These are phyloP conservation scores for Sparassis latifolia DNA, from an alignment of 1,284 basidiomycete species.

Conservation along the genomic window DNA sequence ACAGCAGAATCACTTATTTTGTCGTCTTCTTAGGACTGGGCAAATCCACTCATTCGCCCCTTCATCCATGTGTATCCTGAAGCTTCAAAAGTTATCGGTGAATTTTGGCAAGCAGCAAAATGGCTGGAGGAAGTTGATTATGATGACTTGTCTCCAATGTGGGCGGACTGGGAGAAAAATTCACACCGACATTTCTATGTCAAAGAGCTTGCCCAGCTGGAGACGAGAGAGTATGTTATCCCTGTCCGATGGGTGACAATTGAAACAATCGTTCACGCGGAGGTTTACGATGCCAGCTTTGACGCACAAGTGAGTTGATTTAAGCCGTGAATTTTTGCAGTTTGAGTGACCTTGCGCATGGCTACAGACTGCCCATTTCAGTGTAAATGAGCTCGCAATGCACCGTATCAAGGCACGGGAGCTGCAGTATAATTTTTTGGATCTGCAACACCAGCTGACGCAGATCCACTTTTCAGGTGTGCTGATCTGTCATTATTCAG, in stretches of 20 bases:
- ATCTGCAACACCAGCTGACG: too few relatives aligned
- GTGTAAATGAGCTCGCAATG: too few relatives aligned
- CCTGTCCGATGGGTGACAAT: constrained; percentile 13
- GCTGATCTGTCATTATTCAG: too few relatives aligned
- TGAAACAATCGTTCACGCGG: too few relatives aligned
- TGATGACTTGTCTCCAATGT: neutral
- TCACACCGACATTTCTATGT: constrained; percentile 3
- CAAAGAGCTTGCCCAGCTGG: constrained; percentile 18
- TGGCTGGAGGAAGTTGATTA: neutral
- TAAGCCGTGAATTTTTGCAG: too few relatives aligned
- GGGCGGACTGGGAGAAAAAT: neutral
- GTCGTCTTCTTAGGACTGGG: neutral
- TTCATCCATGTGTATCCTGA: neutral
- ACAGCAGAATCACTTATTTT: neutral
- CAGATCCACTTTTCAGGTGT: too few relatives aligned
- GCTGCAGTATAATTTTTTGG: too few relatives aligned
- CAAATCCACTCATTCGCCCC: neutral
- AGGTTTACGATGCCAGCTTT: too few relatives aligned
- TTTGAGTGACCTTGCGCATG: too few relatives aligned
- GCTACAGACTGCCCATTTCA: too few relatives aligned
- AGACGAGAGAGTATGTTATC: constrained; percentile 16
- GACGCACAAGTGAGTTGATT: too few relatives aligned
- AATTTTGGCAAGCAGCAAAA: neutral
- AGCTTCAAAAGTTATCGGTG: neutral
- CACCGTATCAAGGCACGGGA: too few relatives aligned